phyloP scores from a whole-genome alignment of 495 filamentous ascomycete species.

The Penicillium ucsense region DNA sequence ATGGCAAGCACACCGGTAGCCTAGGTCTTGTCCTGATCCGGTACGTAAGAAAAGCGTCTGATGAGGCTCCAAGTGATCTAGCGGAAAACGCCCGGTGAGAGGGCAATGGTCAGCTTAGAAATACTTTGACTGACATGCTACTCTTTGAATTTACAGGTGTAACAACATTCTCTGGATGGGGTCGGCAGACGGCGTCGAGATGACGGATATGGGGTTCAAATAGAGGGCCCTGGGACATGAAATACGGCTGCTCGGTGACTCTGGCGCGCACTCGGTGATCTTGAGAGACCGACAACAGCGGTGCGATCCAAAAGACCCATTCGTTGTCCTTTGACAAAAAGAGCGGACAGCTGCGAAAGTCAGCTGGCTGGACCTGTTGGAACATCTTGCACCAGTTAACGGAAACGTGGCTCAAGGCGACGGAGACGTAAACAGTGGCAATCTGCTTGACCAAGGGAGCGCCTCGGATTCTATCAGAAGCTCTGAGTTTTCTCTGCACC shows the following conservation, averaged over 20 bases:
- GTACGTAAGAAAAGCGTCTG: slow-evolving; percentile 32
- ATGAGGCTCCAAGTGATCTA: too few relatives aligned
- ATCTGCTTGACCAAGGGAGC: too few relatives aligned
- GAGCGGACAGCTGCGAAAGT: too few relatives aligned
- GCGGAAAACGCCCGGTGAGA: too few relatives aligned
- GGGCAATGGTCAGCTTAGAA: too few relatives aligned
- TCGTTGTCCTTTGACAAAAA: too few relatives aligned
- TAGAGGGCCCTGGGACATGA: slow-evolving; percentile 6
- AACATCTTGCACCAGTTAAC: too few relatives aligned
- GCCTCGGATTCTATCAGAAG: too few relatives aligned
- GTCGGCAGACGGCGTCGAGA: slow-evolving; percentile 48
- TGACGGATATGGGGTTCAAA: slow-evolving; percentile 42
- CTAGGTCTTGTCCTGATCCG: slow-evolving; percentile 89
- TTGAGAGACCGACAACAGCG: background rate
- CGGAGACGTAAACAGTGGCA: too few relatives aligned
- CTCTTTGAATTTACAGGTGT: slow-evolving; percentile 42
- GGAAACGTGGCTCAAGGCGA: too few relatives aligned
- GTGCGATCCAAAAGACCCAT: background rate
- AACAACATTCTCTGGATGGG: slow-evolving; percentile 96
- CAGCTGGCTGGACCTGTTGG: too few relatives aligned
- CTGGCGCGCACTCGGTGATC: background rate
- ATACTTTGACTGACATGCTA: background rate
- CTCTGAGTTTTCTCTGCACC: too few relatives aligned
- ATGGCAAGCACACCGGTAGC: slow-evolving; percentile 72
- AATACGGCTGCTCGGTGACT: background rate